Evolutionary conservation across 1,284 basidiomycete species (phyloP), one percentile per base, ranked within the genome.

Genomic region (Malassezia yamatoensis): DNA sequence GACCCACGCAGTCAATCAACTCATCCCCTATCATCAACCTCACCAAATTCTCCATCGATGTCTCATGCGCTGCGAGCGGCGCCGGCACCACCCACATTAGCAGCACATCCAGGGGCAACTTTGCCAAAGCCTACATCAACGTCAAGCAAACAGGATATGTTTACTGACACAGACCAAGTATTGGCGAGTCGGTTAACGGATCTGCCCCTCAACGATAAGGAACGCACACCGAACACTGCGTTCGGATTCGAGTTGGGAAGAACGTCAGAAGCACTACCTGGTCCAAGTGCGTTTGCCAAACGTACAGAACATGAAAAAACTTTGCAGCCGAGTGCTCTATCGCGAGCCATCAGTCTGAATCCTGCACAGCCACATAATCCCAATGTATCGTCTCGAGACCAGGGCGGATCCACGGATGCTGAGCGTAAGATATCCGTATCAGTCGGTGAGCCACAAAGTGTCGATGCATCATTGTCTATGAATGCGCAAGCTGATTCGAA

Each of bases 281-380:
- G 2, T 29, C 38, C 49, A 41, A 24, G 15, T 16, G 11, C 18
- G 12, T 6, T 20, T 24, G 12, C 37, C 24, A 18, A 38, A 18
- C 35, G 29, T 29, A 13, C 12, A 33, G 43, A 47, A 36, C 45
- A 33, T 9, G 45, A 29, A 34, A 37, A 33, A 16, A 36, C 29
- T 3, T 37, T 41, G 20, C 57, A 60, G 1, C 64, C 66, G 5
- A 68, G 66, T 33, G 76, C 76, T 2, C 66, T 77, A 7, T 86
- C 88, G 48, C 83, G 89, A 10, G 91, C 89, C 0, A 79, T 96
- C 48, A 90, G 82, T 63, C 80, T 88, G 39, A 43, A 20, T 6
- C 90, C 90, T 0, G 86, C 87, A n/a, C 86, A 90, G 74, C 90
- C 88, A 67, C 79, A 94, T 4, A 90, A 93, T 65, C 88, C 89